Base-by-base conservation (phyloP, 1,139 yeast species). In the Kodamaea suecica region DNA sequence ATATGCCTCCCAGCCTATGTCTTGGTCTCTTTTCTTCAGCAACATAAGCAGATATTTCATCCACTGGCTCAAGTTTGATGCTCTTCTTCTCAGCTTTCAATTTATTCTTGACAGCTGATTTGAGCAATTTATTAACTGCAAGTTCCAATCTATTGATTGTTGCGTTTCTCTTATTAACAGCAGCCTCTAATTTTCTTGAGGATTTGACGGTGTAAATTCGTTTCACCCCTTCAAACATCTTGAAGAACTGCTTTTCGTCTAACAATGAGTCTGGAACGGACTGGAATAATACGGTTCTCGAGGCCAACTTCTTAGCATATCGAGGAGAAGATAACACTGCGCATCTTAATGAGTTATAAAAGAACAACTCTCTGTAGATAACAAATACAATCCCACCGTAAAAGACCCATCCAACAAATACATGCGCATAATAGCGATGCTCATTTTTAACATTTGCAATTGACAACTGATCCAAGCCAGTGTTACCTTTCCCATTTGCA, bases 391-490 rank as follows among this genome's bases (percentile, higher is more conserved):
- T 71, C 28, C 70, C 57, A 30, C 94, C 88, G 58, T 82, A 86
- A 55, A 76, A 85, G 27, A 78, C 48, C 94, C 95, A 84, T 3
- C 92, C 80, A 36, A 86, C 63, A 41, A 92, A 73, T 2, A 82
- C 90, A 54, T 90, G 95, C 2, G 97, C 97, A 59, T 78, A 92
- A 59, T 83, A 84, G 39, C 95, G 72, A 35, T 73, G 61, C 34
- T 62, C 59, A 51, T 76, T 49, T 19, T 57, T 60, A 29, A 81
- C 77, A 55, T 92, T 88, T 26, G 94, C 75, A 52, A 82, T 86
- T 2, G 95, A 80, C 43, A 87, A 72, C 46, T 74, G 71, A 58
- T 92, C 92, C 45, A 92, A 73, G 2, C 97, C 97, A 1, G 49
- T 41, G 35, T 71, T 58, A 20, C 66, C 65, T 12, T 66, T 69